A percentile compares a stretch with the other conserved stretches of the same genome.
Conservation (phyloP, 495 filamentous ascomycete genomes). For the Terfezia claveryi region DNA sequence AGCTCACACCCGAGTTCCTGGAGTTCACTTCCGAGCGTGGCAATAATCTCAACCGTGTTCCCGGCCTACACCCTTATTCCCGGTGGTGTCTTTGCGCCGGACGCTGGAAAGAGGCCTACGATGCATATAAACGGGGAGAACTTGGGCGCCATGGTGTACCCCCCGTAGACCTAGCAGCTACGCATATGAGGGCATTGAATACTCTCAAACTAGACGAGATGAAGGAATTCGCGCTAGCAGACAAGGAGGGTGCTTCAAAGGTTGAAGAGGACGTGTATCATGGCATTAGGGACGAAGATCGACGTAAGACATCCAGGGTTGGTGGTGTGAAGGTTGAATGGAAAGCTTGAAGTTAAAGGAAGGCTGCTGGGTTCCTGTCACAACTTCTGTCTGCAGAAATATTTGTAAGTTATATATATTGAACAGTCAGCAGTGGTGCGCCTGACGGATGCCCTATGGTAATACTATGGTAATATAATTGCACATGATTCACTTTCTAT, state of each 20-base stretch:
- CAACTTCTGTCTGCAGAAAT: too few relatives aligned
- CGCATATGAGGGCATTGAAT: slow-evolving; percentile 27
- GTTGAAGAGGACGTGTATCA: not conserved
- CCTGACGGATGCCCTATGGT: too few relatives aligned
- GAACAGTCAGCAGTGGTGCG: too few relatives aligned
- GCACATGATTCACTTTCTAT: too few relatives aligned
- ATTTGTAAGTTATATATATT: too few relatives aligned
- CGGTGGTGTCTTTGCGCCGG: slow-evolving; percentile 37
- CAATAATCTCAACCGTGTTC: slow-evolving; percentile 30
- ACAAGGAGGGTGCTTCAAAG: not conserved
- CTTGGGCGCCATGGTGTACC: slow-evolving; percentile 18
- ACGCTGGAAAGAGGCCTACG: slow-evolving; percentile 32
- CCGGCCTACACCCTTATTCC: slow-evolving; percentile 32
- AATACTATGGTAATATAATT: too few relatives aligned
- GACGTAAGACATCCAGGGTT: too few relatives aligned
- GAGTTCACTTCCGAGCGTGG: slow-evolving; percentile 34
- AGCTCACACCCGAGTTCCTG: slow-evolving; percentile 37
- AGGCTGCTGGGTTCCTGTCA: too few relatives aligned
- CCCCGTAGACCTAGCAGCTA: slow-evolving; percentile 26
- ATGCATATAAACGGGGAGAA: slow-evolving; percentile 21
- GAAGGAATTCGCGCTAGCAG: slow-evolving; percentile 24
- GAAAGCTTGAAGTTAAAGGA: too few relatives aligned
- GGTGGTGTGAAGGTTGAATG: too few relatives aligned
- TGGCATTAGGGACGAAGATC: not conserved
- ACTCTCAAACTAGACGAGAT: slow-evolving; percentile 26